Percentiles rank a stretch among this genome's conserved stretches.
Evolutionary conservation across 495 filamentous ascomycete species (phyloP).

Genomic region (Bombardia bombarda): DNA sequence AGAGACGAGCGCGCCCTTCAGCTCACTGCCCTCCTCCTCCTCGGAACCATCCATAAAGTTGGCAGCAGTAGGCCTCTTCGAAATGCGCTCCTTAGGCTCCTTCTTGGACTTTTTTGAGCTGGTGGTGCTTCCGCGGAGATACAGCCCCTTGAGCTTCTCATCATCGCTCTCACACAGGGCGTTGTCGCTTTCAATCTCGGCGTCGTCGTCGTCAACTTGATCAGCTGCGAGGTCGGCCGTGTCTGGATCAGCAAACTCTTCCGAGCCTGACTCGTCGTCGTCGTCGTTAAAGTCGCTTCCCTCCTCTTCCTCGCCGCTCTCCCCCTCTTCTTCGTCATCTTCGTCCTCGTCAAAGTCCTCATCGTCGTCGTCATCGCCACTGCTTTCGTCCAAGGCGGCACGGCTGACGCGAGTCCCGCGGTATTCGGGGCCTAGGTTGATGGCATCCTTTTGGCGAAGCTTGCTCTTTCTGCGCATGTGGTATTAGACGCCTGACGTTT

Average conservation of each 20-base stretch:
- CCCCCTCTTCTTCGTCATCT: conserved; percentile 32
- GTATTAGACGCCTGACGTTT: conserved; percentile 2
- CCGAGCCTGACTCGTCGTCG: conserved; percentile 22
- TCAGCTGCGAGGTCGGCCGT: conserved; percentile 38
- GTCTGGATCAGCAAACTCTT: conserved; percentile 41
- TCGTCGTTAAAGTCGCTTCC: conserved; percentile 11
- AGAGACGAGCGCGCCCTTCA: neutral
- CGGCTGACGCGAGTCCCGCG: conserved; percentile 71
- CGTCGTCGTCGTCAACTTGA: conserved; percentile 43
- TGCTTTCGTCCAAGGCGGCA: conserved; percentile 49
- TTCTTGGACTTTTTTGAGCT: too few relatives aligned
- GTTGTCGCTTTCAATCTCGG: conserved; percentile 55
- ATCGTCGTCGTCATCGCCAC: conserved; percentile 33
- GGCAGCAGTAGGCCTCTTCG: conserved; percentile 34
- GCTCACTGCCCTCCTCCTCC: conserved; percentile 19
- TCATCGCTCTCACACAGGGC: conserved; percentile 53
- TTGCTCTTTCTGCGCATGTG: conserved; percentile 64
- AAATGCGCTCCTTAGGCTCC: conserved; percentile 17
- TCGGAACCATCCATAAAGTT: conserved; percentile 44
- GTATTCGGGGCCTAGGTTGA: conserved; percentile 71
- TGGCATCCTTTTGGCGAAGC: conserved; percentile 62
- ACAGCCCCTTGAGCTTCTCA: conserved; percentile 46
- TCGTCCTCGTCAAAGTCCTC: too few relatives aligned
- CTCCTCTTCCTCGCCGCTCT: conserved; percentile 25
- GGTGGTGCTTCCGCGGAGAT: conserved; percentile 45